phyloP scores from a whole-genome alignment of 208 protist species.

The Leishmania aethiopica region DNA sequence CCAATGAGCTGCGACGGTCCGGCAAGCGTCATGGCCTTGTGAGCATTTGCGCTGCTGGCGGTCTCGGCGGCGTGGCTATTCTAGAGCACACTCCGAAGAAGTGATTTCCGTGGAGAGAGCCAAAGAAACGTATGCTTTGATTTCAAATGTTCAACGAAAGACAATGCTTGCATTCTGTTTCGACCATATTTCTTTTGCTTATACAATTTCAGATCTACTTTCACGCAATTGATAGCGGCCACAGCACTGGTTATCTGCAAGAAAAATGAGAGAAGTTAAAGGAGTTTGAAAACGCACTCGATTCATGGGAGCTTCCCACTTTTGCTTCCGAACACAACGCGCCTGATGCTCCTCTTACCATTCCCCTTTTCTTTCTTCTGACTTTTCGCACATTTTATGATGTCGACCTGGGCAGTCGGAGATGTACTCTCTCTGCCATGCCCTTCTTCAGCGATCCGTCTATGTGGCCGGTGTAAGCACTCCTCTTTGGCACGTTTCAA shows the following conservation, averaged over 20 bases:
- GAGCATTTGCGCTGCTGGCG: conserved; percentile 91
- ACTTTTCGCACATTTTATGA: neutral
- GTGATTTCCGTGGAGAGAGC: neutral
- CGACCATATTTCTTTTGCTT: neutral
- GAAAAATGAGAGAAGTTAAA: neutral
- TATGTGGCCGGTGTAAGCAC: neutral
- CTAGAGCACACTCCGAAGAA: conserved; percentile 68
- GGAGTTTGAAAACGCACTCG: neutral
- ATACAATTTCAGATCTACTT: neutral
- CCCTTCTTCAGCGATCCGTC: neutral
- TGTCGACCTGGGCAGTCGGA: neutral
- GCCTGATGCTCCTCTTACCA: neutral
- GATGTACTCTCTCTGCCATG: neutral
- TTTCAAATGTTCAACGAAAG: neutral
- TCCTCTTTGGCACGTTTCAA: neutral
- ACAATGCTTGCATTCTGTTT: neutral
- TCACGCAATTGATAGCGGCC: neutral
- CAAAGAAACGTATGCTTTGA: neutral
- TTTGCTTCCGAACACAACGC: neutral
- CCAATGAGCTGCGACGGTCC: conserved; percentile 80
- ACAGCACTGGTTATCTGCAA: neutral
- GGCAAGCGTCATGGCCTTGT: conserved; percentile 80
- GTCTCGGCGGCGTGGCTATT: conserved; percentile 73
- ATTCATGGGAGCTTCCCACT: neutral
- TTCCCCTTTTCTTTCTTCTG: neutral